Evolutionary conservation across 2,329 filamentous ascomycete genomes (phyloP).

Genomic region (Aspergillus sp.): DNA sequence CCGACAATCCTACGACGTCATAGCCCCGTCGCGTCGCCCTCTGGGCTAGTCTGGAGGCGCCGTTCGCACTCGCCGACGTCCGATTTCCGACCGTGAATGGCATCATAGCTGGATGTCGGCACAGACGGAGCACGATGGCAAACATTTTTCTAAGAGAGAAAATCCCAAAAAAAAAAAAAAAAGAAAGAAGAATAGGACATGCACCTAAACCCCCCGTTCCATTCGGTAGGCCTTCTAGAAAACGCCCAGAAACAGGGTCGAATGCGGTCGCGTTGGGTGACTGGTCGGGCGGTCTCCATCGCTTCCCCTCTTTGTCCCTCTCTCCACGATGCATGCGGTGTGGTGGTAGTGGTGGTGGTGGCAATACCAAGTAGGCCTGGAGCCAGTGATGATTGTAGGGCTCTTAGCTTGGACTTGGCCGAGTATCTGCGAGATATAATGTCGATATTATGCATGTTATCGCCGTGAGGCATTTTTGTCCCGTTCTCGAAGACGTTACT

Average conservation of each 20-base stretch:
- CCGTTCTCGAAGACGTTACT: no score
- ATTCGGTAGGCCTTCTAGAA: conserved; percentile 32
- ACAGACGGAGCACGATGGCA: no score
- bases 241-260: conserved; percentile 30
- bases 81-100: neutral
- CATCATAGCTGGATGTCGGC: no score
- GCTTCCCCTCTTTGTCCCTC: neutral
- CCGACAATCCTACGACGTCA: conserved; percentile 3
- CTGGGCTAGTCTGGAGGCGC: neutral
- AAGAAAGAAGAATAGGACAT: neutral
- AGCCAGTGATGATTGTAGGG: no score
- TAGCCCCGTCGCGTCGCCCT: neutral
- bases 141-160: no score
- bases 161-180: no score
- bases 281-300: neutral
- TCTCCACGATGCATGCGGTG: neutral
- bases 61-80: neutral
- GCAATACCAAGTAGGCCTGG: no score
- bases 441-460: no score
- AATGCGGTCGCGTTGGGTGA: neutral
- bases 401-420: no score
- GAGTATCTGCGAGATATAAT: no score
- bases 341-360: neutral
- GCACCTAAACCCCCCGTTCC: conserved; percentile 13
- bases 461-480: no score